Conservation (phyloP, 1,284 basidiomycete genomes). For the Veloporphyrellus conicus region DNA sequence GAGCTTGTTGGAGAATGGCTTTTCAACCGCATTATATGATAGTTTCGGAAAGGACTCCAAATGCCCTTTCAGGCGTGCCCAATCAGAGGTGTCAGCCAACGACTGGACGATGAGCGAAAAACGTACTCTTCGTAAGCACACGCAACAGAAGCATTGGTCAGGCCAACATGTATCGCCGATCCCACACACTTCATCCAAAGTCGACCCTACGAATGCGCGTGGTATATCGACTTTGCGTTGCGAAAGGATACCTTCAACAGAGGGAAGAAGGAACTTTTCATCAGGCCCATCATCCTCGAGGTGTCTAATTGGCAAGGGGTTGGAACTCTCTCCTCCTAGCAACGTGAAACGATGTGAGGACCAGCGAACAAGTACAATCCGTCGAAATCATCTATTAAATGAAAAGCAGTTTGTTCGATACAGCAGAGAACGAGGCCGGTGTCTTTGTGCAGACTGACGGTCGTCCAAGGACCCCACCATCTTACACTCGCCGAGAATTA, state of each 20-base stretch:
- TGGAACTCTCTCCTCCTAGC: constrained; percentile 13
- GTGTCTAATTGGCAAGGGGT: constrained; percentile 2
- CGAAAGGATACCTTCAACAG: not conserved
- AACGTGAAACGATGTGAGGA: constrained; percentile 14
- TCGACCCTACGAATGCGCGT: constrained; percentile 10
- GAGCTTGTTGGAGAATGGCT: constrained; percentile 5
- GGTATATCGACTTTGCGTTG: constrained; percentile 7
- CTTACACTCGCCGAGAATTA: constrained; percentile 9
- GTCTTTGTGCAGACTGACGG: constrained; percentile 2
- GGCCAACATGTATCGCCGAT: constrained; percentile 9
- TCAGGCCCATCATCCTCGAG: constrained; percentile 2
- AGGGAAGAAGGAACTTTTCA: constrained; percentile 3
- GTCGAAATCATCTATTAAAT: constrained; percentile 13
- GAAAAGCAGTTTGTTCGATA: not conserved
- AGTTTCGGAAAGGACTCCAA: constrained; percentile 9
- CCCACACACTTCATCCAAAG: constrained; percentile 14
- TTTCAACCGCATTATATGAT: constrained; percentile 5
- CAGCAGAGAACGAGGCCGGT: not conserved
- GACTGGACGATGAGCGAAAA: not conserved
- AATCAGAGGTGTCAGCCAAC: constrained; percentile 3
- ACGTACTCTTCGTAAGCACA: constrained; percentile 7
- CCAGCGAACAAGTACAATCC: constrained; percentile 17
- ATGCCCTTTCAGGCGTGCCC: constrained; percentile 5
- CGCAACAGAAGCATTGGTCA: not conserved
- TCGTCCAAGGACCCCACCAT: constrained; percentile 10